Evolutionary conservation across 768 basidiomycete genomes (phyloP).

Genomic region (Pisolithus sp.): DNA sequence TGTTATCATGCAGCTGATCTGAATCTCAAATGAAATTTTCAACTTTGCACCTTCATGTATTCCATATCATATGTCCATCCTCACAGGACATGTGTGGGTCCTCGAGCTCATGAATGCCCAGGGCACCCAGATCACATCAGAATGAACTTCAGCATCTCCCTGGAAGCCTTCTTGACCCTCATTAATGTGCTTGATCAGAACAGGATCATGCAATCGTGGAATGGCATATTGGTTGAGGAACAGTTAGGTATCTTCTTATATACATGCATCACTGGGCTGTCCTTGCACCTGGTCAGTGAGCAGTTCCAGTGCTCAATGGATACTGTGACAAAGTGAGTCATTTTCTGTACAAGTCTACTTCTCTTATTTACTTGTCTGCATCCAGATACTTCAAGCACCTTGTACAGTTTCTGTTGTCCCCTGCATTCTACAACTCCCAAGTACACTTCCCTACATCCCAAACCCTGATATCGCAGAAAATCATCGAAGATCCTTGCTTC

Average conservation of each 20-base stretch:
- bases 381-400: neutral
- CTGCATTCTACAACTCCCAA: neutral
- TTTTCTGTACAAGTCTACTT: neutral
- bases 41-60: neutral
- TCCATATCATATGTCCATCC: constrained; percentile 12
- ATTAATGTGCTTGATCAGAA: neutral
- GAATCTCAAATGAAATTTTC: no score
- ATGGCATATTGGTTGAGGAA: neutral
- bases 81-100: constrained; percentile 17
- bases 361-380: neutral
- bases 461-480: neutral
- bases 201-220: neutral
- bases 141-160: neutral
- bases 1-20: no score
- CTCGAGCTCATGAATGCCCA: neutral
- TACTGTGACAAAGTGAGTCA: neutral
- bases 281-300: neutral
- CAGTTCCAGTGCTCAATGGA: neutral
- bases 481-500: neutral
- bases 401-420: neutral
- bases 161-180: constrained; percentile 13
- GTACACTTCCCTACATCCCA: neutral
- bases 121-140: neutral
- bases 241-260: neutral
- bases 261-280: neutral